Percentiles rank a stretch among this genome's conserved stretches.
These are phyloP conservation scores for Zhuliangozyma parablackwelliae DNA, from an alignment of 1,139 yeast species.

Conservation along the genomic window DNA sequence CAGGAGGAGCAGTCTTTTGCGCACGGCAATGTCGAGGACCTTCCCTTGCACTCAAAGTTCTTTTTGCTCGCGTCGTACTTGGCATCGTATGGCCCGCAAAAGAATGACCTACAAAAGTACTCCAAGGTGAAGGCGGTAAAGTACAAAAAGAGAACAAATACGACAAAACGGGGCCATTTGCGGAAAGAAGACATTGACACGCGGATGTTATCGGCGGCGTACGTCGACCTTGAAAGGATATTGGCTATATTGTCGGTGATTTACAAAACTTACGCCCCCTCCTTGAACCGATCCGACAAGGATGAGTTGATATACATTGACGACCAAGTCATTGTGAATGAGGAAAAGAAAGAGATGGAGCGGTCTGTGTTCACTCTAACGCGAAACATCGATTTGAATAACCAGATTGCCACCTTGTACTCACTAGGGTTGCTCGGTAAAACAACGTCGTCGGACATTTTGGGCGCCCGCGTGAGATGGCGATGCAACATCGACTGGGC, in stretches of 20 bases:
- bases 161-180: conserved; percentile 31
- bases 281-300: conserved; percentile 23
- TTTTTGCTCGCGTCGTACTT: conserved; percentile 64
- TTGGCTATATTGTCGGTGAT: conserved; percentile 63
- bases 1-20: conserved; percentile 16
- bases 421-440: conserved; percentile 51
- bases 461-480: conserved; percentile 64
- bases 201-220: conserved; percentile 53
- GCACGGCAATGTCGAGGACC: conserved; percentile 25
- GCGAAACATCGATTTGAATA: conserved; percentile 46
- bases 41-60: conserved; percentile 57
- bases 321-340: conserved; percentile 21
- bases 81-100: conserved; percentile 63
- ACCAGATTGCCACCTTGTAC: conserved; percentile 58
- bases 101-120: conserved; percentile 55
- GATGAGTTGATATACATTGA: conserved; percentile 22
- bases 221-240: conserved; percentile 65
- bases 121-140: conserved; percentile 53
- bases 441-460: conserved; percentile 49
- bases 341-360: conserved; percentile 32
- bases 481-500: conserved; percentile 56
- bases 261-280: conserved; percentile 36
- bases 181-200: conserved; percentile 47
- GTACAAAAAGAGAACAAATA: conserved; percentile 27
- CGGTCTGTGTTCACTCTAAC: conserved; percentile 29